These are phyloP conservation scores for Monosporascus sp. DNA, from an alignment of 2,329 filamentous ascomycete species.

Conservation along the genomic window DNA sequence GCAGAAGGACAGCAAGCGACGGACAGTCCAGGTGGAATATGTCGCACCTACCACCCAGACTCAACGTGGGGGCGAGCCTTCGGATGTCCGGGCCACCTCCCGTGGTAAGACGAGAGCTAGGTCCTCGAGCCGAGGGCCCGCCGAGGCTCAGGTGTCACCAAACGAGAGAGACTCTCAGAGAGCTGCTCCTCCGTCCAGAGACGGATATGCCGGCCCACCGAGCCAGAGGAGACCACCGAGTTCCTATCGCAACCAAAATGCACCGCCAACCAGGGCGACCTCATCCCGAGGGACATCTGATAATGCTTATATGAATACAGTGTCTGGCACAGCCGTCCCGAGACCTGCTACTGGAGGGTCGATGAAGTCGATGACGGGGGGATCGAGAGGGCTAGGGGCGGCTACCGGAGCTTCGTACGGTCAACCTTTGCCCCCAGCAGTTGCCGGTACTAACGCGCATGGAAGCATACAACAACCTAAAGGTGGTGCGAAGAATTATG, in stretches of 20 bases:
- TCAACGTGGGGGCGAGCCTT: constrained; percentile 55
- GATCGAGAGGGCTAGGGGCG: constrained; percentile 54
- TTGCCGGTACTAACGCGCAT: constrained; percentile 83
- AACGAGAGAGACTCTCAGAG: constrained; percentile 56
- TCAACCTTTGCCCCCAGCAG: constrained; percentile 78
- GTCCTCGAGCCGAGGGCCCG: constrained; percentile 49
- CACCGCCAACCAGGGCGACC: constrained; percentile 41
- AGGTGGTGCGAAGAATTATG: constrained; percentile 59
- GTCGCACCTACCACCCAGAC: constrained; percentile 88
- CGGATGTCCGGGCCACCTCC: constrained; percentile 20
- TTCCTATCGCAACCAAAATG: constrained; percentile 42
- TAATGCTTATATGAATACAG: constrained; percentile 43
- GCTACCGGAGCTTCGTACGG: constrained; percentile 69
- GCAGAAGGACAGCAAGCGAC: constrained; percentile 82
- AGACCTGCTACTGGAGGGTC: constrained; percentile 83
- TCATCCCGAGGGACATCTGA: constrained; percentile 52
- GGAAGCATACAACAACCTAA: constrained; percentile 81
- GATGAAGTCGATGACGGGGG: constrained; percentile 55
- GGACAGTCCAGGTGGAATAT: constrained; percentile 96
- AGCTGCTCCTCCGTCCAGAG: constrained; percentile 47
- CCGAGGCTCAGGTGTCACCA: constrained; percentile 34
- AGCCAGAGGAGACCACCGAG: constrained; percentile 39
- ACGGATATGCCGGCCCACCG: constrained; percentile 32
- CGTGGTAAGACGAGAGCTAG: constrained; percentile 43
- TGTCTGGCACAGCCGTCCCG: constrained; percentile 36